Conservation (phyloP, 2,329 filamentous ascomycete genomes). For the Penicillium nordicum region DNA sequence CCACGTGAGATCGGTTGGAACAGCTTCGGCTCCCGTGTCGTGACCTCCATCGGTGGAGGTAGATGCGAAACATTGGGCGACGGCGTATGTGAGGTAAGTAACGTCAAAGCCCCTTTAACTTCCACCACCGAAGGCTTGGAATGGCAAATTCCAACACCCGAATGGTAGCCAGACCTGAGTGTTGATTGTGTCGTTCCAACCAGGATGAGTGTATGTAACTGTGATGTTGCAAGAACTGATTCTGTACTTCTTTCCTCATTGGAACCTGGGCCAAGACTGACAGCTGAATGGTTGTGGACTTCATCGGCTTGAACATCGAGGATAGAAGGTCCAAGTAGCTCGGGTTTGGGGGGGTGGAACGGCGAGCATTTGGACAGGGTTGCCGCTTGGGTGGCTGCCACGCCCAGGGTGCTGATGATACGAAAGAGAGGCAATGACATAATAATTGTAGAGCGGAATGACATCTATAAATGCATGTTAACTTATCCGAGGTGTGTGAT, state of each 20-base stretch:
- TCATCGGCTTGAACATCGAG: not conserved
- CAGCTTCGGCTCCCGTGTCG: not conserved
- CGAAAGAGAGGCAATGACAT: no score
- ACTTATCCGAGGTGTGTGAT: no score
- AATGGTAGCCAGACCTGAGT: constrained; percentile 34
- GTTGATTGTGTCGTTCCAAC: constrained; percentile 33
- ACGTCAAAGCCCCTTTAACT: constrained; percentile 21
- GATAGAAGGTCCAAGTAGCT: not conserved
- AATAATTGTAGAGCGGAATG: no score
- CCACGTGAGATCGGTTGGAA: not conserved
- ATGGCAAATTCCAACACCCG: constrained; percentile 31
- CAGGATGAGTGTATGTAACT: constrained; percentile 39
- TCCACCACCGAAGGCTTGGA: constrained; percentile 42
- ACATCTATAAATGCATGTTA: no score
- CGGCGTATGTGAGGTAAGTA: not conserved
- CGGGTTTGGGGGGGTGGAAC: not conserved
- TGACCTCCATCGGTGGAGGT: not conserved
- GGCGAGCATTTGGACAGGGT: not conserved
- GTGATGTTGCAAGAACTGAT: constrained; percentile 39
- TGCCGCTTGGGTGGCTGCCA: not conserved
- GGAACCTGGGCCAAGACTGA: not conserved
- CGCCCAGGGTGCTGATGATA: not conserved
- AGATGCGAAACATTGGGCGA: not conserved
- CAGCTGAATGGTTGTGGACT: not conserved
- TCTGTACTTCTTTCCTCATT: not conserved